Conservation (phyloP, 495 filamentous ascomycete species). For the Aspergillus nanangensis region DNA sequence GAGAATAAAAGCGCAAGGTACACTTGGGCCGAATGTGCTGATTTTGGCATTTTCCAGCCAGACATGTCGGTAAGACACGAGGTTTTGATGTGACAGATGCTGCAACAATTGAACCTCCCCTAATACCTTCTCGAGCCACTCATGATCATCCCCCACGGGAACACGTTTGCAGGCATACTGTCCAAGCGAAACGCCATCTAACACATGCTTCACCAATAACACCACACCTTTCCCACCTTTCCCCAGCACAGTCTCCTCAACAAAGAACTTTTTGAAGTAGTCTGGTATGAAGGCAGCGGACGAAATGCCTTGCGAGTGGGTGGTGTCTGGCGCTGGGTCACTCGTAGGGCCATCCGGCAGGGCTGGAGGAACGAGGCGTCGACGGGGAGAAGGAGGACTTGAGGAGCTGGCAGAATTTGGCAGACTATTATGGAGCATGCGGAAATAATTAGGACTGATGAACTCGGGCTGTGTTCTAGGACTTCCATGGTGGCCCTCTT, state of each 20-base stretch:
- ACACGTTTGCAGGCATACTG: slow-evolving; percentile 97
- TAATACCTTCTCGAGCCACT: slow-evolving; percentile 92
- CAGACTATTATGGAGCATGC: slow-evolving; percentile 70
- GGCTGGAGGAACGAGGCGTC: slow-evolving; percentile 47
- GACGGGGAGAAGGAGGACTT: slow-evolving; percentile 46
- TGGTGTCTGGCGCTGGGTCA: slow-evolving; percentile 38
- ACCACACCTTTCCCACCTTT: slow-evolving; percentile 94
- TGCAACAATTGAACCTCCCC: slow-evolving; percentile 90
- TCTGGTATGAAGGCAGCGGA: slow-evolving; percentile 81
- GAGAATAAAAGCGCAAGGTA: slow-evolving; percentile 93
- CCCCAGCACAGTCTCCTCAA: slow-evolving; percentile 79
- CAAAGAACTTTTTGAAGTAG: slow-evolving; percentile 90
- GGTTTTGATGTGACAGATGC: slow-evolving; percentile 84
- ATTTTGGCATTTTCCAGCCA: slow-evolving; percentile 91
- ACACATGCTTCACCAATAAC: slow-evolving; percentile 79
- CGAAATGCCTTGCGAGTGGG: slow-evolving; percentile 64
- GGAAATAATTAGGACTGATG: slow-evolving; percentile 88
- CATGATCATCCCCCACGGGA: slow-evolving; percentile 90
- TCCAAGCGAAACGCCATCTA: slow-evolving; percentile 81
- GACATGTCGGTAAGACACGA: slow-evolving; percentile 96
- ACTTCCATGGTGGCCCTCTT: slow-evolving; percentile 28
- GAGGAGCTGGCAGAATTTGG: slow-evolving; percentile 47
- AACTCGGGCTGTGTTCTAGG: slow-evolving; percentile 57
- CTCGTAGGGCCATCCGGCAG: slow-evolving; percentile 33
- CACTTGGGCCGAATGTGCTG: slow-evolving; percentile 80